Conservation (phyloP, 305 asterid genomes). For the Solanum hybrid region DNA sequence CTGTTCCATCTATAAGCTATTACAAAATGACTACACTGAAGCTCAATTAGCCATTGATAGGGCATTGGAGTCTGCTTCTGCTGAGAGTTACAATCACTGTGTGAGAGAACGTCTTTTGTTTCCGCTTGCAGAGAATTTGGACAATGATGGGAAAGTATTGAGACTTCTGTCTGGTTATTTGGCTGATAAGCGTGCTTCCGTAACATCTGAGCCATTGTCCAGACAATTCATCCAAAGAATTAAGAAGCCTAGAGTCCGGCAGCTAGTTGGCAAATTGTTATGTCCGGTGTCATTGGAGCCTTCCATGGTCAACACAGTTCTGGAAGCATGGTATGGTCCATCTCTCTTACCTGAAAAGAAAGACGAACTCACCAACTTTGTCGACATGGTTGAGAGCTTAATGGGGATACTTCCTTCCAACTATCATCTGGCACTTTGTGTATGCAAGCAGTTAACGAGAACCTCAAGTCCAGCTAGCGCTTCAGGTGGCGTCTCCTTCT, state of each 20-base stretch:
- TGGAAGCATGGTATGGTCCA: conserved; percentile 28
- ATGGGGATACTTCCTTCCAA: conserved; percentile 38
- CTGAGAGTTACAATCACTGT: conserved; percentile 29
- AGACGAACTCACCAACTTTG: conserved; percentile 15
- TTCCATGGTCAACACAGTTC: conserved; percentile 21
- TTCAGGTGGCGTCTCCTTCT: conserved; percentile 20
- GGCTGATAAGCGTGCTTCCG: conserved; percentile 24
- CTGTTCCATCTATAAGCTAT: conserved; percentile 25
- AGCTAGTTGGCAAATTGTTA: conserved; percentile 26
- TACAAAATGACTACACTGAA: conserved; percentile 25
- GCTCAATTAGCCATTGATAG: conserved; percentile 25
- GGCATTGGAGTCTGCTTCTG: conserved; percentile 28
- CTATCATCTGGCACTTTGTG: conserved; percentile 26
- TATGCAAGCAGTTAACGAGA: conserved; percentile 18
- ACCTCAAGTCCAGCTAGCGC: background rate
- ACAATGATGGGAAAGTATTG: conserved; percentile 2
- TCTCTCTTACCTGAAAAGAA: conserved; percentile 20
- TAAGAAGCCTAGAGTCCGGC: conserved; percentile 26
- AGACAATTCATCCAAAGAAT: conserved; percentile 26
- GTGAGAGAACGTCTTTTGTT: conserved; percentile 31
- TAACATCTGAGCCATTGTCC: conserved; percentile 22
- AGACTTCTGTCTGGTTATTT: conserved; percentile 20
- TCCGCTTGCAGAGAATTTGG: conserved; percentile 9
- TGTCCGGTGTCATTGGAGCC: conserved; percentile 24
- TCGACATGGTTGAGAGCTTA: conserved; percentile 32